Evolutionary conservation across 805 yeast genomes (phyloP), one percentile per base, ranked within the genome.

Genomic region (Candida arabinofermentans): DNA sequence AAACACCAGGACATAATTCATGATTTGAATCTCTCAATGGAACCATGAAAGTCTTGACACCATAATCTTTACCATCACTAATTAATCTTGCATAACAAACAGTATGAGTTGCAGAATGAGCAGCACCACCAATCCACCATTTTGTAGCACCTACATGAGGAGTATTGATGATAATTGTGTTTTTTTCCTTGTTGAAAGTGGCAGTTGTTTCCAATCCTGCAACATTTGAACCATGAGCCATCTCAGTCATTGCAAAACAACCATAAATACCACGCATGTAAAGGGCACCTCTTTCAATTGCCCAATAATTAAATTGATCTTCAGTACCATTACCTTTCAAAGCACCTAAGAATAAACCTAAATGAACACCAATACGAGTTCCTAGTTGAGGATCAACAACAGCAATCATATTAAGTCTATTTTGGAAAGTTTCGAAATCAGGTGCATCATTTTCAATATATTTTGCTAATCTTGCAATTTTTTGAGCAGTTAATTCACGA

Each of bases 71-170:
- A 26, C 86, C 91, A 35, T 82, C 70, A 24, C 87, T 88, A 39
- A 86, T 76, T 47, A 90, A 71, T 46, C 97, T 74, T 4, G 96
- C 96, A 62, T 81, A 90, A 21, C 79, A 84, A n/a, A 82, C 79
- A 19, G 87, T 71, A 66, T 90, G 96, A 23, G 90, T 87, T 5
- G 96, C 87, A 17, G 95, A 82, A 64, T 87, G 95, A 9, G 96
- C 96, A 32, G 96, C 96, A 54, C 97, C 97, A 36, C 97, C 97
- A 56, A 90, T 90, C 97, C 97, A 90, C 96, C 97, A 90, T 63
- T 90, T 90, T 21, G 96, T 89, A 34, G 97, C 96, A 27, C 95
- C 90, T 41, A 86, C 63, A 58, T 89, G 86, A 1, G 97, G 97
- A 10, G 97, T 90, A 59, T 86, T 76, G 55, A 90, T 79, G 41